Base-by-base conservation (phyloP, 164 flowering plant species). In the Santalum album region DNA sequence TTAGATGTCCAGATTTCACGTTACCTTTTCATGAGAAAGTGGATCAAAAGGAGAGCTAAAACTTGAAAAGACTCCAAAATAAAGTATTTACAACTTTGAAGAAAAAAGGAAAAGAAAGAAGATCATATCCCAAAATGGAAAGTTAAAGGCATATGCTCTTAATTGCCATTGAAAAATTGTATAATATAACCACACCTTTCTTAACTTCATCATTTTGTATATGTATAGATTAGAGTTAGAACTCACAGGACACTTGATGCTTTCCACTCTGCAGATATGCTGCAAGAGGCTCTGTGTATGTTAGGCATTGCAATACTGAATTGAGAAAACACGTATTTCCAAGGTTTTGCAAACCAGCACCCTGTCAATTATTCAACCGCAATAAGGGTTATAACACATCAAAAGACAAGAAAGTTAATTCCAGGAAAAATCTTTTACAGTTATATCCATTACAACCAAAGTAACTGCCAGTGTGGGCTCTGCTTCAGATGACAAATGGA, bases 301-400 rank as follows among this genome's bases (percentile, higher is more conserved):
- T 94, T 64, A 94, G 66, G 61, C 99, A 94, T 57, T 90, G 99
- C 60, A 94, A 61, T n/a, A 94, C 99, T 2, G 99, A 87, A 70
- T 94, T 94, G 34, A 94, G 86, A 55, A 78, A 94, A 70, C 99
- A 94, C 40, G 99, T 90, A 54, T 87, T 94, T 47, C 99, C 97
- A 42, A 90, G 83, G 71, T 94, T 94, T 49, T 80, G 73, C 71
- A 94, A 62, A 39, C 99, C 97, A 65, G 99, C 99, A 32, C 99
- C 99, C 99, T 94, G 87, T 34, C 60, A 59, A 38, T 32, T 24
- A 19, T 51, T 44, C 27, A 65, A 12, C 12, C 16, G 9, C 5
- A n/a, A 3, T 2, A 5, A 46, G 0, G 7, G 16, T 46, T 10
- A 20, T 19, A n/a, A 20, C 12, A 16, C 0, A 46, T 23, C 7